A percentile compares a stretch with the other conserved stretches of the same genome.
phyloP scores from a whole-genome alignment of 2,329 filamentous ascomycete genomes.

The Aspergillus ochraceoroseus region DNA sequence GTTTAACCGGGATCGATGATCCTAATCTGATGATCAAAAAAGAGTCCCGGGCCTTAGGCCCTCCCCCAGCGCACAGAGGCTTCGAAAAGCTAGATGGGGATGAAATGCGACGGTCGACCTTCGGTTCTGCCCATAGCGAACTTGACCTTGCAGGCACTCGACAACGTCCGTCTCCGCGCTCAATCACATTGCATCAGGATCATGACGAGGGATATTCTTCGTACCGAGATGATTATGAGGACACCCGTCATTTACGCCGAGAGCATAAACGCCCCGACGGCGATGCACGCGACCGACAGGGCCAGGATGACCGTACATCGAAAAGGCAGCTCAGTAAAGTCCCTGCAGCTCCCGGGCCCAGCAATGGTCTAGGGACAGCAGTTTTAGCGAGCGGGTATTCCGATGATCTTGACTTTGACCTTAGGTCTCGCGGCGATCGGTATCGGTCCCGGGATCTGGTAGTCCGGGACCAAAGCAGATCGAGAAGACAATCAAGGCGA shows the following conservation, averaged over 20 bases:
- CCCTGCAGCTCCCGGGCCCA: conserved; percentile 16
- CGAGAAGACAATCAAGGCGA: conserved; percentile 24
- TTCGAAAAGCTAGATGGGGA: conserved; percentile 36
- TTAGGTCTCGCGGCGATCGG: conserved; percentile 22
- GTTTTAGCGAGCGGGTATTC: conserved; percentile 36
- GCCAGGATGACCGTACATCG: conserved; percentile 22
- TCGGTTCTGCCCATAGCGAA: conserved; percentile 28
- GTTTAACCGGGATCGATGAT: conserved; percentile 39
- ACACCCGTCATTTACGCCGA: conserved; percentile 41
- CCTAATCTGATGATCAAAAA: conserved; percentile 26
- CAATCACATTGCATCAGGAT: conserved; percentile 48
- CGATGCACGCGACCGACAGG: conserved; percentile 16
- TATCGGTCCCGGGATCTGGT: conserved; percentile 25
- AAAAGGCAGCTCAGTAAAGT: conserved; percentile 18
- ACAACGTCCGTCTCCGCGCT: conserved; percentile 40
- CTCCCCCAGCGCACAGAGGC: conserved; percentile 38
- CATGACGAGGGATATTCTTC: conserved; percentile 42
- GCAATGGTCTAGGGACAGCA: conserved; percentile 35
- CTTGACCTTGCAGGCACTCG: conserved; percentile 35
- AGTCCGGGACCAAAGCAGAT: conserved; percentile 21
- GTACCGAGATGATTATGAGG: conserved; percentile 44
- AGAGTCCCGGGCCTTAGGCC: conserved; percentile 32
- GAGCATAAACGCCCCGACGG: conserved; percentile 25
- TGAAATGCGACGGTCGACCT: conserved; percentile 23
- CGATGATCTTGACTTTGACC: conserved; percentile 31